Base-by-base conservation (phyloP, 768 basidiomycete species). In the Amanita muscaria region DNA sequence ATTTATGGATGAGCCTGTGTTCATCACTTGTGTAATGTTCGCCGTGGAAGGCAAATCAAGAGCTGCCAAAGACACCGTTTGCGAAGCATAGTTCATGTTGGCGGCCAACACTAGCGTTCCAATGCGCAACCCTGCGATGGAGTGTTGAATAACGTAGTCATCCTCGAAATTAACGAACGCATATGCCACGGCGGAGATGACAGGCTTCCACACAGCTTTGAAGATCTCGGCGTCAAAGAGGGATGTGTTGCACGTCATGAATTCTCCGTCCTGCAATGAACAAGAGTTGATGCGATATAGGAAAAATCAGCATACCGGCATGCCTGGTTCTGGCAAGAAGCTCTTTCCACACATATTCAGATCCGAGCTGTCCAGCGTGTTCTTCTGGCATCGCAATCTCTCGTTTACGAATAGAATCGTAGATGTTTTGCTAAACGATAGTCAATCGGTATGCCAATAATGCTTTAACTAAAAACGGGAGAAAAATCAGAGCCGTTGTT, bases 331-430 rank as follows among this genome's bases (percentile, higher is more conserved):
- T 77, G 23, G 81, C 64, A 29, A 97, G 72, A 9, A 99, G 69
- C 53, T 97, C 92, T 59, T 96, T 97, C 96, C 96, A 99, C 14
- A 94, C 94, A 59, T 94, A 96, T 54, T 98, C 96, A 59, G 98
- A 99, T 7, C 96, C 96, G 35, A 94, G 74, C 57, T 90, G 89
- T 2, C 94, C 96, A 7, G 83, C 86, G 56, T 99, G 96, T 54
- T 99, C 96, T 63, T 97, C 92, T 0, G 96, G 94, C 80, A 99
- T 85, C 40, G 98, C 75, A 44, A 99, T 97, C 65, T 99, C 96
- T 33, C 81, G 72, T 63, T 87, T 92, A 42, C 87, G 80, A 55
- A 99, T 96, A 1, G 88, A 91, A 53, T 98, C 92, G 52, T 90
- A 98, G 41, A 98, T 89, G 33, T 73, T 74, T 68, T 83, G 79